Percentiles rank a stretch among this genome's conserved stretches.
These are phyloP conservation scores for Phanerochaete sordida DNA, from an alignment of 768 basidiomycete species.

Conservation along the genomic window DNA sequence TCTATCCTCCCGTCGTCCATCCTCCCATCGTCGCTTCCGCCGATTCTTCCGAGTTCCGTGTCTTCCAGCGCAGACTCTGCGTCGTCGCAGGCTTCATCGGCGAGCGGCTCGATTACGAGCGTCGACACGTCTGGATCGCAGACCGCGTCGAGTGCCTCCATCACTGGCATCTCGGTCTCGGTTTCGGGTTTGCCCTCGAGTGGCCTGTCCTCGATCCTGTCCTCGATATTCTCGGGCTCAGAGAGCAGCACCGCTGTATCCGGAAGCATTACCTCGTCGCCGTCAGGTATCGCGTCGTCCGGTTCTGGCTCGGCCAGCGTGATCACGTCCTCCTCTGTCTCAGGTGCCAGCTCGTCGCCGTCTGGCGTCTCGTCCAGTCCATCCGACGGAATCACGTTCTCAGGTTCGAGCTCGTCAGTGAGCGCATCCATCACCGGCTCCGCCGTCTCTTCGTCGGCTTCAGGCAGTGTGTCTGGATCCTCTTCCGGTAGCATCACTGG, in stretches of 20 bases:
- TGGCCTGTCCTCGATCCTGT: not conserved
- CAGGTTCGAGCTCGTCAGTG: conserved; percentile 24
- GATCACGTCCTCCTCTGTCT: conserved; percentile 17
- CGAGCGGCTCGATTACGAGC: not conserved
- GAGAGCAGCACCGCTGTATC: not conserved
- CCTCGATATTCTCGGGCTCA: not conserved
- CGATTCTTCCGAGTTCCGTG: not conserved
- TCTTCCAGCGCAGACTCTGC: conserved; percentile 5
- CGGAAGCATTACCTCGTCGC: not conserved
- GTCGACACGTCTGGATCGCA: not conserved
- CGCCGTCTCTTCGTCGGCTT: not conserved
- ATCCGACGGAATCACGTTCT: not conserved
- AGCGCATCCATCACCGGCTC: conserved; percentile 29
- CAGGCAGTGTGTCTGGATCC: conserved; percentile 6
- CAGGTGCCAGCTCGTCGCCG: not conserved
- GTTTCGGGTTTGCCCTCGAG: not conserved
- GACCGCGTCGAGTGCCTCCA: not conserved
- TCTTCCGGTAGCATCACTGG: not conserved
- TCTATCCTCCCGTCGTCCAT: not conserved
- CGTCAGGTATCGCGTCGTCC: conserved; percentile 1
- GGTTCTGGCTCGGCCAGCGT: conserved; percentile 29
- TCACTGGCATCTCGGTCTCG: not conserved
- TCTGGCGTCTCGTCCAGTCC: not conserved
- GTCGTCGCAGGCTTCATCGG: not conserved
- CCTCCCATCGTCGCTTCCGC: not conserved